Conservation (phyloP, 2,329 filamentous ascomycete genomes). For the Aspergillus caelatus region DNA sequence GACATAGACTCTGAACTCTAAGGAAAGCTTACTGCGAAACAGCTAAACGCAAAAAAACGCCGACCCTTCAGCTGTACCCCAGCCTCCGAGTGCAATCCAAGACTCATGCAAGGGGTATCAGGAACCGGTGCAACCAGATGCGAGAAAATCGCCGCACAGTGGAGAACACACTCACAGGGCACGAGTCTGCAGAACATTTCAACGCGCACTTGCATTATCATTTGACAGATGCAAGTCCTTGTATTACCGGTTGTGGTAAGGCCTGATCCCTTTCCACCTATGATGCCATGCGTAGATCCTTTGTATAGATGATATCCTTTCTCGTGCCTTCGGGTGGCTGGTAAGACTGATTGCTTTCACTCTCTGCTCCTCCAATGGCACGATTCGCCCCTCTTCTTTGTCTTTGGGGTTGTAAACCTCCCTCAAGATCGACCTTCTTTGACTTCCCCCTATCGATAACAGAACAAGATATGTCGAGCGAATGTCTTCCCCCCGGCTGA, state of each 20-base stretch:
- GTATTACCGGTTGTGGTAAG: slow-evolving; percentile 7
- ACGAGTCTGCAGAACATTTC: slow-evolving; percentile 9
- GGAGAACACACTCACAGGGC: background rate
- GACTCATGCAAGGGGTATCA: background rate
- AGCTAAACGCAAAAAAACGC: background rate
- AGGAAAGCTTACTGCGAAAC: background rate
- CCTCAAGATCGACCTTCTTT: background rate
- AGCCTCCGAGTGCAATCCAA: background rate
- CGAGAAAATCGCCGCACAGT: slow-evolving; percentile 10
- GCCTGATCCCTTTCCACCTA: background rate
- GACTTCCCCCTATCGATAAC: background rate
- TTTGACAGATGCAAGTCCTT: slow-evolving; percentile 8
- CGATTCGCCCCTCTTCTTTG: background rate
- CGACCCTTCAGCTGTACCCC: background rate
- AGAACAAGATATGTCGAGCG: background rate
- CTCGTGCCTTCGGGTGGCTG: background rate
- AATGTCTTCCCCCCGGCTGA: background rate
- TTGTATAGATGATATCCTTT: background rate
- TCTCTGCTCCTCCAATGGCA: background rate
- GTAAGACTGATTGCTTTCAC: background rate
- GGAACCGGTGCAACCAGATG: slow-evolving; percentile 8
- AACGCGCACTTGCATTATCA: background rate
- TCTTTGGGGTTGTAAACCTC: background rate
- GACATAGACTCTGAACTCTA: background rate
- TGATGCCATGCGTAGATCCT: background rate